Evolutionary conservation across 1,139 yeast species (phyloP).

Genomic region (Maudiozyma humilis): DNA sequence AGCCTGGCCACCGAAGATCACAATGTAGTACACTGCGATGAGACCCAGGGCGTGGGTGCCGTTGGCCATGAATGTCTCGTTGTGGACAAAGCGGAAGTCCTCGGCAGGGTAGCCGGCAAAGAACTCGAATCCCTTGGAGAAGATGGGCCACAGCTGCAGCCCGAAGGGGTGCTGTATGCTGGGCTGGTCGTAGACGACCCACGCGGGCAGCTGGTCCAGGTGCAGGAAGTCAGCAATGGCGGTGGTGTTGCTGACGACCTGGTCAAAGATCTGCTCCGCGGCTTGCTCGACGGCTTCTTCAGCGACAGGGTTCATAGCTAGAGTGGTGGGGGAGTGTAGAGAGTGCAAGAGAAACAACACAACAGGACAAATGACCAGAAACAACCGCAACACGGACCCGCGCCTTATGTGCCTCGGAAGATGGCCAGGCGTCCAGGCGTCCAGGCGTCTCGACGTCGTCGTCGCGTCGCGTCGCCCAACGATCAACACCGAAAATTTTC

Average conservation of each 20-base stretch:
- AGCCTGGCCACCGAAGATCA: slow-evolving; percentile 77
- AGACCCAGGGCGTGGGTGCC: slow-evolving; percentile 59
- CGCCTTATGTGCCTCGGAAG: too few species aligned
- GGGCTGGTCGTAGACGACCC: slow-evolving; percentile 37
- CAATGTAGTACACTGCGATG: slow-evolving; percentile 60
- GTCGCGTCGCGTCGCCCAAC: too few species aligned
- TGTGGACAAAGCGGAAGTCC: slow-evolving; percentile 56
- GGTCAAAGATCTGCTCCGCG: slow-evolving; percentile 12
- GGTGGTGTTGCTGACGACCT: slow-evolving; percentile 11
- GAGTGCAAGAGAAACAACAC: not conserved
- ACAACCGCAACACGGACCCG: too few species aligned
- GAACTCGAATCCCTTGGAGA: slow-evolving; percentile 48
- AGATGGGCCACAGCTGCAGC: slow-evolving; percentile 78
- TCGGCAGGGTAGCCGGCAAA: slow-evolving; percentile 62
- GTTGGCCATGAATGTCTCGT: slow-evolving; percentile 59
- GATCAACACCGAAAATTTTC: too few species aligned
- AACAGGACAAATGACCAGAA: not conserved
- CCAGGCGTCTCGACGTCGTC: too few species aligned
- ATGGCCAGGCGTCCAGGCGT: too few species aligned
- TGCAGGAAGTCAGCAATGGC: not conserved
- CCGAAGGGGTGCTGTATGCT: slow-evolving; percentile 83
- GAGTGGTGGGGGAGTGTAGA: too few species aligned
- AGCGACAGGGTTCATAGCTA: slow-evolving; percentile 7
- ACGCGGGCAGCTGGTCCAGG: slow-evolving; percentile 7
- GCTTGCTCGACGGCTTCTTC: slow-evolving; percentile 9